phyloP scores from a whole-genome alignment of 139 green algal genomes.

The Coelastrella sp. region DNA sequence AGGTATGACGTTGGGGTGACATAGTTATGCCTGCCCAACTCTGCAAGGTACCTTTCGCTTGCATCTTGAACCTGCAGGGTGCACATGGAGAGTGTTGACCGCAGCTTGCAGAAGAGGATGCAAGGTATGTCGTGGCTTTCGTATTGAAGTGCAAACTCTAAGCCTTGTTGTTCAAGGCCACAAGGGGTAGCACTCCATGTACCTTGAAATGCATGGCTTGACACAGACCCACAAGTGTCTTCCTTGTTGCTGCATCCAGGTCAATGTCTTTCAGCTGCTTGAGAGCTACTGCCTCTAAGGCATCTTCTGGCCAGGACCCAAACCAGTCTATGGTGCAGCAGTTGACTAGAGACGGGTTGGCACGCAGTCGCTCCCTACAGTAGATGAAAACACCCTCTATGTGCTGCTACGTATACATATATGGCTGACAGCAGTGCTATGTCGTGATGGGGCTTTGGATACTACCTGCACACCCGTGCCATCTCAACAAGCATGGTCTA shows the following conservation, averaged over 20 bases:
- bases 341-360: constrained; percentile 85
- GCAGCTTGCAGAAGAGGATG: neutral
- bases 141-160: too few relatives aligned
- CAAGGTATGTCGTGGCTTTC: too few relatives aligned
- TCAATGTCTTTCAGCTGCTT: constrained; percentile 81
- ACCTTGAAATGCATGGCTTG: constrained; percentile 59
- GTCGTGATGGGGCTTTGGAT: too few relatives aligned
- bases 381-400: too few relatives aligned
- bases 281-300: constrained; percentile 76
- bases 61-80: constrained; percentile 50
- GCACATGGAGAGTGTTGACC: neutral
- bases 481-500: too few relatives aligned
- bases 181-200: too few relatives aligned
- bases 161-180: too few relatives aligned
- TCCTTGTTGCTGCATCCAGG: constrained; percentile 59
- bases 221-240: constrained; percentile 67
- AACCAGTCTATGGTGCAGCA: constrained; percentile 89
- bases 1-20: constrained; percentile 88
- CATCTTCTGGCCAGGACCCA: constrained; percentile 69
- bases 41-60: constrained; percentile 64
- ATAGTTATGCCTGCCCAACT: constrained; percentile 82
- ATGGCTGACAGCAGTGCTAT: too few relatives aligned
- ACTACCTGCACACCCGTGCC: too few relatives aligned
- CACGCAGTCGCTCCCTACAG: constrained; percentile 73
- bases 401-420: too few relatives aligned